Percentiles rank a stretch among this genome's conserved stretches.
Evolutionary conservation across 352 stramenopile species (phyloP).

Genomic region (Phytophthora ramorum): DNA sequence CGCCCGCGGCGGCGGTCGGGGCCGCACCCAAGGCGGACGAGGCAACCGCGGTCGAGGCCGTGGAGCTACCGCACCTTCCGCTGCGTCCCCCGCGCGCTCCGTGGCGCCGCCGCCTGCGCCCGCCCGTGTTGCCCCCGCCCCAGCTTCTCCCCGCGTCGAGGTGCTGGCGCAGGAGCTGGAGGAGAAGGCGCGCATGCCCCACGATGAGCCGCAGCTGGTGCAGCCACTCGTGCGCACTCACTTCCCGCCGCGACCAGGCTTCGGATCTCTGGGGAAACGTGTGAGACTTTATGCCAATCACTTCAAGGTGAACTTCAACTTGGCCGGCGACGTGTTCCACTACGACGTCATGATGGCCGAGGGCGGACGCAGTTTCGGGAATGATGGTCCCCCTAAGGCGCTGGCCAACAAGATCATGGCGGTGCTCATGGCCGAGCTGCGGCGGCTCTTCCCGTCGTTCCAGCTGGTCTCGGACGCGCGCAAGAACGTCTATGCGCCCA

Average conservation of each 20-base stretch:
- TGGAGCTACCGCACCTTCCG: neutral
- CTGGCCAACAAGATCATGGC: constrained; percentile 69
- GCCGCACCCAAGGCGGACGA: constrained; percentile 11
- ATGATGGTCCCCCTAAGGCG: constrained; percentile 62
- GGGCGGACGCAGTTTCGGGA: constrained; percentile 39
- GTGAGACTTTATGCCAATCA: constrained; percentile 71
- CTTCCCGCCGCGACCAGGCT: constrained; percentile 62
- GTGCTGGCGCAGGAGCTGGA: constrained; percentile 39
- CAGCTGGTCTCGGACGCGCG: constrained; percentile 56
- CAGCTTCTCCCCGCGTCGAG: constrained; percentile 5
- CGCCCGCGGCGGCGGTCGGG: constrained; percentile 6
- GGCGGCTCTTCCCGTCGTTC: constrained; percentile 43
- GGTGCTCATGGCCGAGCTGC: constrained; percentile 46
- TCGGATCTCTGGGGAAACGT: constrained; percentile 48
- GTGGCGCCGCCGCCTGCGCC: constrained; percentile 19
- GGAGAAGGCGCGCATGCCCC: constrained; percentile 41
- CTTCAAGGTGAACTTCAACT: constrained; percentile 63
- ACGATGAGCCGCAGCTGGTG: constrained; percentile 33
- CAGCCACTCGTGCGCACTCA: constrained; percentile 44
- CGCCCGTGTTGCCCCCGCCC: constrained; percentile 3
- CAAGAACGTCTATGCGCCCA: constrained; percentile 66
- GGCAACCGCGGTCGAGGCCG: constrained; percentile 8
- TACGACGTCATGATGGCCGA: constrained; percentile 74
- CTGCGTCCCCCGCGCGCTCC: neutral
- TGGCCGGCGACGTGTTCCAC: constrained; percentile 66